A percentile compares a stretch with the other conserved stretches of the same genome.
phyloP scores from a whole-genome alignment of 2,329 filamentous ascomycete species.

The Aspergillus transmontanensis region DNA sequence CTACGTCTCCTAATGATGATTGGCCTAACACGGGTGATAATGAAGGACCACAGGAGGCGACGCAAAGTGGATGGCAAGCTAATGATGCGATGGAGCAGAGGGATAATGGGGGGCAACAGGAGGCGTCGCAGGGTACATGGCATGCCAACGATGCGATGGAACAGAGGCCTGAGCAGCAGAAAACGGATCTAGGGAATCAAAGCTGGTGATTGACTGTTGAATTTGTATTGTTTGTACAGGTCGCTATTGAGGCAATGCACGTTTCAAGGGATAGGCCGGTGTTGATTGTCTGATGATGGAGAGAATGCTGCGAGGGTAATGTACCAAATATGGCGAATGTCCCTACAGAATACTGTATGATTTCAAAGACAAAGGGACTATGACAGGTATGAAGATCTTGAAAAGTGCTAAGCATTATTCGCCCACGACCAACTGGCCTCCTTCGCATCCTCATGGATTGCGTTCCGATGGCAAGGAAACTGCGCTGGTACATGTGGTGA shows the following conservation, averaged over 20 bases:
- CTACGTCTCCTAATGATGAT: background rate
- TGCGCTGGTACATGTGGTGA: too few relatives aligned
- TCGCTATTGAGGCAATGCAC: background rate
- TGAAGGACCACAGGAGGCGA: background rate
- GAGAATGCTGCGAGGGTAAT: background rate
- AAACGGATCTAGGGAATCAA: too few relatives aligned
- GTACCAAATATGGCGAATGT: background rate
- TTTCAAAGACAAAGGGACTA: background rate
- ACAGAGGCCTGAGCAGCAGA: background rate
- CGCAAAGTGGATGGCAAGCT: background rate
- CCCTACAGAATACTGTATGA: background rate
- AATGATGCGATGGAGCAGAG: background rate
- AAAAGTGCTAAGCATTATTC: background rate
- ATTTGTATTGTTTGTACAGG: background rate
- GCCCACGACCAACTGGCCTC: too few relatives aligned
- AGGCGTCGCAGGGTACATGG: background rate
- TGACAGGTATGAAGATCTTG: background rate
- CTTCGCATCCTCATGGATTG: too few relatives aligned
- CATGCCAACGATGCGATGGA: background rate
- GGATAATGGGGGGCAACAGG: background rate
- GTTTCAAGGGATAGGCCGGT: background rate
- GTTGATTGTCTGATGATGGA: background rate
- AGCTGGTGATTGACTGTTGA: background rate
- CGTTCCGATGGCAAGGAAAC: too few relatives aligned
- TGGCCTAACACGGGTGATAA: background rate